A percentile compares a stretch with the other conserved stretches of the same genome.
Evolutionary conservation across 1,284 basidiomycete genomes (phyloP).

Genomic region (Laetiporus sulphureus): DNA sequence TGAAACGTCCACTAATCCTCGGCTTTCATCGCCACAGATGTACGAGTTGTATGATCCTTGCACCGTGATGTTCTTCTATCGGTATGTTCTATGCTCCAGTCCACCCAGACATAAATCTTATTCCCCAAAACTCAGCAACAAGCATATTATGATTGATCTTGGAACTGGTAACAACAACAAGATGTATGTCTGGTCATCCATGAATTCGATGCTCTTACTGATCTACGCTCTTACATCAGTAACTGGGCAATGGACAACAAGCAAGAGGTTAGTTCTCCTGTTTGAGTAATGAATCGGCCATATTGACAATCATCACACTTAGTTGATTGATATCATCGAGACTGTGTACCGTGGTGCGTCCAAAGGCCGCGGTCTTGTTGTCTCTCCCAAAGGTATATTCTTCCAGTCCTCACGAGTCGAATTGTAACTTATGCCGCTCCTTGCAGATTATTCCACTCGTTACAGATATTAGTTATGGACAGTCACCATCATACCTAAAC

Average conservation of each 20-base stretch:
- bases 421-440: conserved; percentile 5
- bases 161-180: conserved; percentile 99
- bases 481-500: background rate
- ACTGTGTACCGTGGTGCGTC: conserved; percentile 97
- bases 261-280: conserved; percentile 64
- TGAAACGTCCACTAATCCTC: background rate
- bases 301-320: conserved; percentile 8
- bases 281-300: background rate
- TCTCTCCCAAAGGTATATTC: conserved; percentile 88
- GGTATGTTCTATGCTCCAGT: conserved; percentile 40
- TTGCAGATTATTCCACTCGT: conserved; percentile 77
- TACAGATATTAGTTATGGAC: conserved; percentile 57
- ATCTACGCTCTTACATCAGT: conserved; percentile 33
- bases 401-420: conserved; percentile 14
- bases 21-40: conserved; percentile 49
- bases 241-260: conserved; percentile 98
- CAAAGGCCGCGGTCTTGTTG: conserved; percentile 96
- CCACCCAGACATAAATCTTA: background rate
- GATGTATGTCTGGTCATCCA: conserved; percentile 55
- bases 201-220: background rate
- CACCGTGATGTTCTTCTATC: conserved; percentile 98
- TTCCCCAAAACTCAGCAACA: conserved; percentile 61
- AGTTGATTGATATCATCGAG: conserved; percentile 98
- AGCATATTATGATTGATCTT: conserved; percentile 99
- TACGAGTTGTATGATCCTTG: conserved; percentile 93